phyloP scores from a whole-genome alignment of 225 moss, liverwort and hornwort genomes.

The Anthoceros angustus region DNA sequence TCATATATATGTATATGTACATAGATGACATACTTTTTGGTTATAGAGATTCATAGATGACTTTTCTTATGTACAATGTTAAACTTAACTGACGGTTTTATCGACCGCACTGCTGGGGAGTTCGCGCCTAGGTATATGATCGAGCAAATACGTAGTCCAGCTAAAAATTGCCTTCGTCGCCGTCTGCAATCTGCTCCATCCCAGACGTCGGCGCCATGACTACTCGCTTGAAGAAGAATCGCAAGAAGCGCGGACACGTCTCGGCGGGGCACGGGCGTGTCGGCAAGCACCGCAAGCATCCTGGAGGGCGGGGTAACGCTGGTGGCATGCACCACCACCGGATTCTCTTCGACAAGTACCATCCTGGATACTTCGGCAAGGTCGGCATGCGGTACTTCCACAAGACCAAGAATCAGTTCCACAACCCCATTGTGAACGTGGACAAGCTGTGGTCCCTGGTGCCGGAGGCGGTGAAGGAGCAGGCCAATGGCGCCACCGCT shows the following conservation, averaged over 20 bases:
- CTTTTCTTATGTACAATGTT: too few relatives aligned
- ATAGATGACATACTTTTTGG: too few relatives aligned
- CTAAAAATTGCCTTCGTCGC: too few relatives aligned
- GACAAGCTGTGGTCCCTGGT: constrained; percentile 1
- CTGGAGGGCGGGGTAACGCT: not conserved
- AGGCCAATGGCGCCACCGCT: not conserved
- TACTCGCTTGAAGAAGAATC: not conserved
- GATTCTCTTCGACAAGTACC: constrained; percentile 4
- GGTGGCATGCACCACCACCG: constrained; percentile 3
- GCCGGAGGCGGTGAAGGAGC: not conserved
- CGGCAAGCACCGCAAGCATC: constrained; percentile 5
- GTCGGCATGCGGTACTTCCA: not conserved
- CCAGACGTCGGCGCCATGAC: not conserved
- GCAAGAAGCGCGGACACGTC: constrained; percentile 3
- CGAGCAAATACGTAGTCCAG: too few relatives aligned
- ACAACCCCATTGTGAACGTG: not conserved
- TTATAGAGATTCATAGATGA: too few relatives aligned
- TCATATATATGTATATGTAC: too few relatives aligned
- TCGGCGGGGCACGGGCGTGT: constrained; percentile 2
- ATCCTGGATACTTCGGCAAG: constrained; percentile 5
- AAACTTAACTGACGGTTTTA: too few relatives aligned
- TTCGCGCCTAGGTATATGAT: too few relatives aligned
- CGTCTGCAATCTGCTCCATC: not conserved
- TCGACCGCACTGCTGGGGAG: too few relatives aligned
- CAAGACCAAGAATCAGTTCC: not conserved